Evolutionary conservation across 202 grass and related monocot genomes (phyloP), one percentile per base, ranked within the genome.

Genomic region (Thinopyrum obtusiflorum): DNA sequence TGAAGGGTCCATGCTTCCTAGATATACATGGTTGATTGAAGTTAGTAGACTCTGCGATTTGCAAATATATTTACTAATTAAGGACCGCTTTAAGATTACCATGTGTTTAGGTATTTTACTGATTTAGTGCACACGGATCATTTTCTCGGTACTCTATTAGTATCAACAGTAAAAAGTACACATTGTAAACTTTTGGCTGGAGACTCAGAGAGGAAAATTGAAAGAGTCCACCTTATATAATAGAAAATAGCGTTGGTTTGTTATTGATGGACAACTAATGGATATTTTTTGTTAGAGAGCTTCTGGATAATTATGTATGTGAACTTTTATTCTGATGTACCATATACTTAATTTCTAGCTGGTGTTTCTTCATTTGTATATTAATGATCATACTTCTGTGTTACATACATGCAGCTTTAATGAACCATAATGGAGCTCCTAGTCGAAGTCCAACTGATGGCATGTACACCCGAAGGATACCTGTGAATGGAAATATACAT

Each of bases 401-500:
- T 82, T 85, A 40, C 72, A 61, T 72, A 62, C 78, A n/a, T 88
- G 37, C 89, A 85, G 65, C 44, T 68, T 82, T 91, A 66, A 64
- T 69, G 76, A 67, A 60, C 35, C 62, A 67, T 39, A 82, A 25
- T 59, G 27, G 72, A 20, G 31, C 70, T 44, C 55, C 82, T 76
- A 73, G 28, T 49, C 53, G 32, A 66, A 61, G 29, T 18, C 42
- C 0, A 4, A 39, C 37, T 76, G 75, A 63, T 84, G 84, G 33
- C 27, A 65, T 23, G 11, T 33, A 86, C 74, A 80, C 57, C 65
- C 85, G 31, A 47, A 47, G 59, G 21, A 4, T 55, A 57, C 57
- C 40, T 68, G 80, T 60, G 15, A 84, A 91, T 60, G 72, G 60
- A 73, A 79, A 46, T 78, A 46, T 88, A 23, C 44, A 62, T 84